phyloP scores from a whole-genome alignment of 1,284 basidiomycete genomes.

The Tetrapyrgos nigripes region DNA sequence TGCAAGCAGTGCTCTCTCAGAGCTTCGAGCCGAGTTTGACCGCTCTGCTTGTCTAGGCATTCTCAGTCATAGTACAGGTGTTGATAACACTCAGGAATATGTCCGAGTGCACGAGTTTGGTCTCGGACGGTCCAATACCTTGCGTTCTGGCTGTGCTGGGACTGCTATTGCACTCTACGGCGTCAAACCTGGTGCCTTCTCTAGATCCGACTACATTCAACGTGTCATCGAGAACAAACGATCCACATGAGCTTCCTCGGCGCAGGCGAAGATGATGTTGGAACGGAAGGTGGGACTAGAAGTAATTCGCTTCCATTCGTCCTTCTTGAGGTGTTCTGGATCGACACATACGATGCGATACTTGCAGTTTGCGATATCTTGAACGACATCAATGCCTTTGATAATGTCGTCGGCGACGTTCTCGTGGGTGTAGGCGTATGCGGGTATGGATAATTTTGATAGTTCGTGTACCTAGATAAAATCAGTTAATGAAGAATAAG shows the following conservation, averaged over 20 bases:
- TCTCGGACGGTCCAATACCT: slow-evolving; percentile 10
- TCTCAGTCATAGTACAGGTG: not conserved
- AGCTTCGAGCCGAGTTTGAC: not conserved
- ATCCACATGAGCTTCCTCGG: slow-evolving; percentile 22
- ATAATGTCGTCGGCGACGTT: not conserved
- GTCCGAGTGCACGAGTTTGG: slow-evolving; percentile 3
- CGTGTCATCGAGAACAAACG: too few relatives aligned
- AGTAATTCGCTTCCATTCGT: slow-evolving; percentile 1
- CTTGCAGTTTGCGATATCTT: not conserved
- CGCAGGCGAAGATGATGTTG: slow-evolving; percentile 10
- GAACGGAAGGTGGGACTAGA: too few relatives aligned
- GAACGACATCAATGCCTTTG: not conserved
- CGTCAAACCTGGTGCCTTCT: slow-evolving; percentile 13
- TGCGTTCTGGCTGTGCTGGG: slow-evolving; percentile 18
- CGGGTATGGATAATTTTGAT: not conserved
- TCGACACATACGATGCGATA: not conserved
- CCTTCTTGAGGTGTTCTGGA: slow-evolving; percentile 3
- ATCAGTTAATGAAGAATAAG: not conserved
- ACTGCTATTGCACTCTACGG: slow-evolving; percentile 8
- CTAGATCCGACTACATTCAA: not conserved
- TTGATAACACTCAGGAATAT: not conserved
- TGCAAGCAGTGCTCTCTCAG: not conserved
- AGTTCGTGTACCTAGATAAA: not conserved
- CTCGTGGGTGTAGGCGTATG: not conserved
- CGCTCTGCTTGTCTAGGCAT: not conserved